Evolutionary conservation across 2,329 filamentous ascomycete genomes (phyloP).

Genomic region (Aureobasidium sp.): DNA sequence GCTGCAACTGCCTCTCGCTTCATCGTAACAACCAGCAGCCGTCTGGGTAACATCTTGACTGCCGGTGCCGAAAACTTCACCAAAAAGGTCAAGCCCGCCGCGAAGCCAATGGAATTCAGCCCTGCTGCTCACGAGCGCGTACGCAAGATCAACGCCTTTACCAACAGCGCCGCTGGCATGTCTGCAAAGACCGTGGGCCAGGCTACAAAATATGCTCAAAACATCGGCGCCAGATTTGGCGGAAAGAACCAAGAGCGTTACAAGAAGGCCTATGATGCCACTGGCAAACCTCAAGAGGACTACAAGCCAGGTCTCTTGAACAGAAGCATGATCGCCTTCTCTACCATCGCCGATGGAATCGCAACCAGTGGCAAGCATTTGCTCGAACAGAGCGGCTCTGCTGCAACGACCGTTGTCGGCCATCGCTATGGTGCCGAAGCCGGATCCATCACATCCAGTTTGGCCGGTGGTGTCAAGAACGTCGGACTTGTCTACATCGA

Average conservation of each 20-base stretch:
- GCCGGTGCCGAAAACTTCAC: constrained; percentile 74
- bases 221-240: constrained; percentile 69
- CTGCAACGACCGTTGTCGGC: constrained; percentile 79
- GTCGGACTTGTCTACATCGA: constrained; percentile 97
- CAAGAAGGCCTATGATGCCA: constrained; percentile 58
- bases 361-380: constrained; percentile 78
- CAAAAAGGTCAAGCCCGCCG: constrained; percentile 67
- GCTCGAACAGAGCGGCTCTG: constrained; percentile 64
- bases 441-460: constrained; percentile 63
- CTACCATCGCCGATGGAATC: constrained; percentile 87
- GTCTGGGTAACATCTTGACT: constrained; percentile 70
- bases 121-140: constrained; percentile 78
- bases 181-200: constrained; percentile 82
- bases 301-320: constrained; percentile 93
- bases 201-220: constrained; percentile 79
- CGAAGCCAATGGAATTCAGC: constrained; percentile 80
- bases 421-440: constrained; percentile 86
- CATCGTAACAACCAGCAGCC: constrained; percentile 79
- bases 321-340: constrained; percentile 94
- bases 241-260: constrained; percentile 51
- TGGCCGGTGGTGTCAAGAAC: constrained; percentile 88
- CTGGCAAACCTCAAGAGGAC: constrained; percentile 53
- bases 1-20: constrained; percentile 83
- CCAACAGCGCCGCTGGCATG: constrained; percentile 67
- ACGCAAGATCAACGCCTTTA: constrained; percentile 84